Conservation (phyloP, 2,329 filamentous ascomycete genomes). For the Atkinsonella texensis region DNA sequence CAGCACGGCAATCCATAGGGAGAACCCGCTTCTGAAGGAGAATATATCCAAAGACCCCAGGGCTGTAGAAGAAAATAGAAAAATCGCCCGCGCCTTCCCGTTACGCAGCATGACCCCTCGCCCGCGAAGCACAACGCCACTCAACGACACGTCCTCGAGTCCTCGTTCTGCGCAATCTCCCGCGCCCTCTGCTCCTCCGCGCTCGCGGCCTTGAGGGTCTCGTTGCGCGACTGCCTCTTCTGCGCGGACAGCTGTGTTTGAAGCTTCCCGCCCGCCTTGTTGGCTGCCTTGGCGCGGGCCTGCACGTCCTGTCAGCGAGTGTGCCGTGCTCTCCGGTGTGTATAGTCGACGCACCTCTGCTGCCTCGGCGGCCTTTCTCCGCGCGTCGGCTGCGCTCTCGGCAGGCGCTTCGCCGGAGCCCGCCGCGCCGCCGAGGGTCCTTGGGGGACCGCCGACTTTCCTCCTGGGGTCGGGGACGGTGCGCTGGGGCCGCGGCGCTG, state of each 20-base stretch:
- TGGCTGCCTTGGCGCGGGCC: conserved; percentile 53
- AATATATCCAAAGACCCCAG: no score
- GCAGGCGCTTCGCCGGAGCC: conserved; percentile 7
- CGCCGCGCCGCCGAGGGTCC: conserved; percentile 50
- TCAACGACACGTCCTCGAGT: conserved; percentile 24
- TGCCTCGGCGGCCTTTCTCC: conserved; percentile 63
- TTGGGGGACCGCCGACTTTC: conserved; percentile 42
- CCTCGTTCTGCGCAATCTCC: conserved; percentile 50
- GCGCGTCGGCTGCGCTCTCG: conserved; percentile 36
- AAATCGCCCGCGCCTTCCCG: no score
- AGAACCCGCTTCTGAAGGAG: no score
- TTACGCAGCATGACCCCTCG: no score
- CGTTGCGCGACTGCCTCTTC: conserved; percentile 58
- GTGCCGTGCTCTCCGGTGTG: background rate
- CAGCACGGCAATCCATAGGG: no score
- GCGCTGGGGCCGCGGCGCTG: conserved; percentile 31
- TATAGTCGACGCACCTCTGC: conserved; percentile 61
- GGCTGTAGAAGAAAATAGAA: no score
- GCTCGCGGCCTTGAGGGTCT: conserved; percentile 57
- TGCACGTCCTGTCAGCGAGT: conserved; percentile 19
- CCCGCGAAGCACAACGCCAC: no score
- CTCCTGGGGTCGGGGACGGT: conserved; percentile 30
- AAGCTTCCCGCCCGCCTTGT: conserved; percentile 50
- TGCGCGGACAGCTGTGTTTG: conserved; percentile 60
- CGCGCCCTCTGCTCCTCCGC: conserved; percentile 51